Conservation (phyloP, 148 eudicot genomes). For the Selenicereus undatus region DNA sequence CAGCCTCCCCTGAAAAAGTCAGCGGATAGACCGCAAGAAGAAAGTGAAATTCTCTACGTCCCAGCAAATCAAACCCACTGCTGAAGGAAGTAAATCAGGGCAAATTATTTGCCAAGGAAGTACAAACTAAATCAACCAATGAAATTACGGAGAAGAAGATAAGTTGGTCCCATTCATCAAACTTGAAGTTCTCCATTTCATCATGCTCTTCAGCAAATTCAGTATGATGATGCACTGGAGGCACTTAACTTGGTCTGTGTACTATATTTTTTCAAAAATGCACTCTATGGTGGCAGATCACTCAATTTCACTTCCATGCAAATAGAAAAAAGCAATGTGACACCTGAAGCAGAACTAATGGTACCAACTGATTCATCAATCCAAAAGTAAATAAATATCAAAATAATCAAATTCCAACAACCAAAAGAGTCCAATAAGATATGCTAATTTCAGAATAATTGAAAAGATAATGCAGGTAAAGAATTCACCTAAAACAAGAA, state of each 20-base stretch:
- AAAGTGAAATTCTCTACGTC: not conserved
- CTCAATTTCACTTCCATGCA: not conserved
- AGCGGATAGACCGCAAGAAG: not conserved
- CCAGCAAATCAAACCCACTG: not conserved
- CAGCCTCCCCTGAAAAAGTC: not conserved
- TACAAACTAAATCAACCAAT: not conserved
- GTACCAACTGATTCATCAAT: not conserved
- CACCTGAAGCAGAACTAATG: not conserved
- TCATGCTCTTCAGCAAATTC: not conserved
- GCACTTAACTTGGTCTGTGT: not conserved
- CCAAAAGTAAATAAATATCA: not conserved
- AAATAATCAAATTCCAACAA: not conserved
- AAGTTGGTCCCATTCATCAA: not conserved
- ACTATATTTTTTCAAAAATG: too few relatives aligned
- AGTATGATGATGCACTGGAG: not conserved
- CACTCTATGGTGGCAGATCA: not conserved
- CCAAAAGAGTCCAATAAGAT: not conserved
- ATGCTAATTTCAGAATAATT: not conserved
- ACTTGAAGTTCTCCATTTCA: not conserved
- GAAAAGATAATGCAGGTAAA: not conserved
- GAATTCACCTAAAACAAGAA: not conserved
- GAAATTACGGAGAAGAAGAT: not conserved
- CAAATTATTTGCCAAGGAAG: not conserved
- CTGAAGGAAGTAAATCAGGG: not conserved
- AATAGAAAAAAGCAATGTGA: not conserved